These are phyloP conservation scores for Alternaria tenuissima DNA, from an alignment of 2,329 filamentous ascomycete species.

Conservation along the genomic window DNA sequence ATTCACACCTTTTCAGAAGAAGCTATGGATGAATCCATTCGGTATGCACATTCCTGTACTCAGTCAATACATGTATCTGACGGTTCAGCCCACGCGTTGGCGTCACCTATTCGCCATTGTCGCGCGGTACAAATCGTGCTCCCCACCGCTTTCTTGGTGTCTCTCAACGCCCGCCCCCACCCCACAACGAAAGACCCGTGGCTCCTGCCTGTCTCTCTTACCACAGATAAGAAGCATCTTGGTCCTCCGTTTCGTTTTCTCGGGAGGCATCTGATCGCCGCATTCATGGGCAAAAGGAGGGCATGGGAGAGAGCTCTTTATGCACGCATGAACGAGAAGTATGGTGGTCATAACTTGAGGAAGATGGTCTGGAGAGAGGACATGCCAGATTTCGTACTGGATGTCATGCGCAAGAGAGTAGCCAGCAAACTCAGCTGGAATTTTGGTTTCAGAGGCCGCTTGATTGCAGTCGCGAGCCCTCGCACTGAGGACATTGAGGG, in stretches of 20 bases:
- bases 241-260: conserved; percentile 38
- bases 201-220: conserved; percentile 61
- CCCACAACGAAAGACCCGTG: conserved; percentile 63
- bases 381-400: conserved; percentile 55
- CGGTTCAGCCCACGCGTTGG: conserved; percentile 66
- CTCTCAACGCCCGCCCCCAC: conserved; percentile 65
- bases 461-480: conserved; percentile 34
- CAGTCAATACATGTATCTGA: conserved; percentile 9
- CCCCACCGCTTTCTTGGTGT: conserved; percentile 70
- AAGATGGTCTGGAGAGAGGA: conserved; percentile 58
- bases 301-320: conserved; percentile 33
- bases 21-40: conserved; percentile 69
- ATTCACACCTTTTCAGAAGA: conserved; percentile 63
- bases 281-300: conserved; percentile 31
- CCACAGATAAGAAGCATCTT: conserved; percentile 30
- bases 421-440: conserved; percentile 49
- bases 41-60: conserved; percentile 54
- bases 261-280: conserved; percentile 21
- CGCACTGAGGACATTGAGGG: conserved; percentile 28
- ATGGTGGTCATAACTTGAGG: conserved; percentile 39
- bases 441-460: conserved; percentile 34
- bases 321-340: conserved; percentile 46
- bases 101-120: conserved; percentile 67
- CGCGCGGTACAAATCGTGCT: conserved; percentile 58
- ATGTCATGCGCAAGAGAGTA: conserved; percentile 48